A percentile compares a stretch with the other conserved stretches of the same genome.
These are phyloP conservation scores for Sporothrix globosa DNA, from an alignment of 2,329 filamentous ascomycete genomes.

Conservation along the genomic window DNA sequence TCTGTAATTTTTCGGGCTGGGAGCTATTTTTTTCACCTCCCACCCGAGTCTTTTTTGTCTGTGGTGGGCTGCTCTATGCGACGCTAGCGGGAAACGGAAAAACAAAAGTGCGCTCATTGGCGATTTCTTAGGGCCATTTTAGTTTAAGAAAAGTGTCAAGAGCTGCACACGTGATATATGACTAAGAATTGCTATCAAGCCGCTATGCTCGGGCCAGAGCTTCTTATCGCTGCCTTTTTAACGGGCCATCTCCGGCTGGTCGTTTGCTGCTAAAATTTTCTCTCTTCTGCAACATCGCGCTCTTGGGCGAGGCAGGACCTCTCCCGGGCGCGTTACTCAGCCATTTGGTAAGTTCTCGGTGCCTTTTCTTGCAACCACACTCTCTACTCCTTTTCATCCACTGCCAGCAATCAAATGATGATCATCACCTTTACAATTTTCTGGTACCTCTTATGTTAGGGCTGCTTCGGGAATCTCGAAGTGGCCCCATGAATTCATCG, in stretches of 20 bases:
- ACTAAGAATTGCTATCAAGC: slow-evolving; percentile 7
- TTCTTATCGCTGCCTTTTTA: slow-evolving; percentile 22
- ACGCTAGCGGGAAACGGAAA: slow-evolving; percentile 11
- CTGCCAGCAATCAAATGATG: slow-evolving; percentile 61
- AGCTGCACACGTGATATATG: not conserved
- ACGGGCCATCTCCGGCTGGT: not conserved
- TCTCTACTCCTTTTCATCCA: not conserved
- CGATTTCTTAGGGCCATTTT: not conserved
- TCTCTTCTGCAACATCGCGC: slow-evolving; percentile 3
- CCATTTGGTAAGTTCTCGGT: slow-evolving; percentile 26
- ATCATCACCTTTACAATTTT: slow-evolving; percentile 70
- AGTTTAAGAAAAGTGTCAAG: not conserved
- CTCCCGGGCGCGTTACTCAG: not conserved
- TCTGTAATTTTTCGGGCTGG: slow-evolving; percentile 26
- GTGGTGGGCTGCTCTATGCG: not conserved
- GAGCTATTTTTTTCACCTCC: slow-evolving; percentile 29
- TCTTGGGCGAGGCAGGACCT: slow-evolving; percentile 11
- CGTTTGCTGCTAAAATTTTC: slow-evolving; percentile 13
- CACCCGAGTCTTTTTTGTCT: not conserved
- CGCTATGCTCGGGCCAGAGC: not conserved
- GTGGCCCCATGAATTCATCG: slow-evolving; percentile 76
- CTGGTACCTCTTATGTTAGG: slow-evolving; percentile 99
- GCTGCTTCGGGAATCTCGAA: slow-evolving; percentile 45
- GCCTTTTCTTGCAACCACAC: not conserved
- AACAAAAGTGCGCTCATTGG: slow-evolving; percentile 1